phyloP scores from a whole-genome alignment of 2,329 filamentous ascomycete species.

The Colletotrichum tamarilloi region DNA sequence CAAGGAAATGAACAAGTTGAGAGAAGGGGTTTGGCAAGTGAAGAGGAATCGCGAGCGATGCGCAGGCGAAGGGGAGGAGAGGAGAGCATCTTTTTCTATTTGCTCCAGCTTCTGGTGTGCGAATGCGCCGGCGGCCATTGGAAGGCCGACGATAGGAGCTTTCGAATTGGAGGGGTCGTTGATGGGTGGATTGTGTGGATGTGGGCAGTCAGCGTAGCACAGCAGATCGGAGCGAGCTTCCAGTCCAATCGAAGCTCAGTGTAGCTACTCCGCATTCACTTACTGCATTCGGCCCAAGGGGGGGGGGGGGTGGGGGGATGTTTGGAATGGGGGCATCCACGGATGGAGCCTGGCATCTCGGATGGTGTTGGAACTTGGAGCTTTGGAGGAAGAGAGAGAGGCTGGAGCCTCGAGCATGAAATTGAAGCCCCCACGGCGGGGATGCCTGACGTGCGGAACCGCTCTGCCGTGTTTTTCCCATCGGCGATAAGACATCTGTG shows the following conservation, averaged over 20 bases:
- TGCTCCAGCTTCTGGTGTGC: background rate
- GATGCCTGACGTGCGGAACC: constrained; percentile 25
- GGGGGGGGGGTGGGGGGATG: too few species aligned
- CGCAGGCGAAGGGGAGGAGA: background rate
- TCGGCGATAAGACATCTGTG: constrained; percentile 23
- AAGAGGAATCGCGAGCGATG: background rate
- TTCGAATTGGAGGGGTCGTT: background rate
- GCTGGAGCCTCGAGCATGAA: background rate
- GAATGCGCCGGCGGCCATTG: background rate
- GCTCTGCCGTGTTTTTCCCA: background rate
- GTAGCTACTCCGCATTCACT: constrained; percentile 18
- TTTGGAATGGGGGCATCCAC: too few species aligned
- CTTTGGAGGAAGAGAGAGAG: too few species aligned
- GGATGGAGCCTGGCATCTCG: too few species aligned
- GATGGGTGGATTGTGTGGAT: background rate
- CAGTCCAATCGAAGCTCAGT: constrained; percentile 1
- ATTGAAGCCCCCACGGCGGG: constrained; percentile 10
- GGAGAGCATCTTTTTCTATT: background rate
- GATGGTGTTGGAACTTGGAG: too few species aligned
- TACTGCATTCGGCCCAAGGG: background rate
- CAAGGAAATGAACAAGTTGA: background rate
- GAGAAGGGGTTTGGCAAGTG: background rate
- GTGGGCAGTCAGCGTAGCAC: background rate
- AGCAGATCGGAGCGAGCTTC: background rate
- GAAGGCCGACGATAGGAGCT: background rate